A percentile compares a stretch with the other conserved stretches of the same genome.
Evolutionary conservation across 179 eudicot species (phyloP).

Genomic region (Amaranthus tricolor): DNA sequence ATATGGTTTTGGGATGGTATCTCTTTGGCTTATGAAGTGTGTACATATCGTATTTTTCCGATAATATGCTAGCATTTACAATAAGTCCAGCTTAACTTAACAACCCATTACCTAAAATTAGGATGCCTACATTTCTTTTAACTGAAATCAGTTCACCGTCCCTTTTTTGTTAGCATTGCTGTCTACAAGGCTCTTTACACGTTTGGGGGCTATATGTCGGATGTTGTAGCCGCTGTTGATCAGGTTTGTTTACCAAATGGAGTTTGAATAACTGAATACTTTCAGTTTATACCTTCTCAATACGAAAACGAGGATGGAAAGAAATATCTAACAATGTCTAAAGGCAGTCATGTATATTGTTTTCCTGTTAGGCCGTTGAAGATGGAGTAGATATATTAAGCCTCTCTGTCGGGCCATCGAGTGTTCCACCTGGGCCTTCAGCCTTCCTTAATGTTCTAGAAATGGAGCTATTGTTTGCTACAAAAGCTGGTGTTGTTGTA

Average conservation of each 20-base stretch:
- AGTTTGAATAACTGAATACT: neutral
- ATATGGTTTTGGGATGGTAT: too few species aligned
- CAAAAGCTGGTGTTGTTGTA: constrained; percentile 70
- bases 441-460: constrained; percentile 67
- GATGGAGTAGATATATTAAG: constrained; percentile 75
- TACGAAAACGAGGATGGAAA: neutral
- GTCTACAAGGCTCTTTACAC: constrained; percentile 53
- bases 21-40: too few species aligned
- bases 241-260: constrained; percentile 31
- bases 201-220: constrained; percentile 54
- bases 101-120: too few species aligned
- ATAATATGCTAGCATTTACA: too few species aligned
- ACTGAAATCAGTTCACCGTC: constrained; percentile 4
- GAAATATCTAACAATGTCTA: neutral
- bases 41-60: too few species aligned
- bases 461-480: constrained; percentile 57
- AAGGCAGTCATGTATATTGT: neutral
- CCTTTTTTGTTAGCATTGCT: constrained; percentile 38
- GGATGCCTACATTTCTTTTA: neutral
- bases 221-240: constrained; percentile 53
- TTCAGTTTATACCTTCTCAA: too few species aligned
- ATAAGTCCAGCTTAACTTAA: too few species aligned
- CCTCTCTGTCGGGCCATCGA: constrained; percentile 72
- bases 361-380: constrained; percentile 57
- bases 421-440: constrained; percentile 61